Percentiles rank a stretch among this genome's conserved stretches.
Evolutionary conservation across 2,329 filamentous ascomycete genomes (phyloP).

Genomic region (Ophiostoma himal-ulmi): DNA sequence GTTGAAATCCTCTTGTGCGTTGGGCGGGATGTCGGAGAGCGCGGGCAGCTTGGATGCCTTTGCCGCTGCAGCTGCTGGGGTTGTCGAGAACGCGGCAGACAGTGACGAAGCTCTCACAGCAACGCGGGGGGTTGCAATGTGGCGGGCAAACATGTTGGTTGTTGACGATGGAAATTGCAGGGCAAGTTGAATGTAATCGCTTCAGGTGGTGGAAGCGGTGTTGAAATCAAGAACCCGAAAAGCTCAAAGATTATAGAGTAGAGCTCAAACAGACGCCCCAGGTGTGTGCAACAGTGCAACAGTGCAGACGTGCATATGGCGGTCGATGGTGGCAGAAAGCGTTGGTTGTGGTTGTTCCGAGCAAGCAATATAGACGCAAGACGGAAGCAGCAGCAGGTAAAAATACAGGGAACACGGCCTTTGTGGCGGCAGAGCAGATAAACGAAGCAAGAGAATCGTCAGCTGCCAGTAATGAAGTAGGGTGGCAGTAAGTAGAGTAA

Average conservation of each 20-base stretch:
- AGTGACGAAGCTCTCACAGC: neutral
- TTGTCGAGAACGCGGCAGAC: neutral
- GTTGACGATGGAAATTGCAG: neutral
- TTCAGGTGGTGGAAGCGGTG: neutral
- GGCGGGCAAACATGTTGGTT: neutral
- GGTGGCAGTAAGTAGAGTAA: neutral
- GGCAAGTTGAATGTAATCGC: neutral
- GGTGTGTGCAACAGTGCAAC: neutral
- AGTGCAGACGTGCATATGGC: neutral
- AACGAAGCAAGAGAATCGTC: neutral
- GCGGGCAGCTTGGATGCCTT: slow-evolving; percentile 51
- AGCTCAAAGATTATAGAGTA: no score
- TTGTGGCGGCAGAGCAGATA: neutral
- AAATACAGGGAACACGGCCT: neutral
- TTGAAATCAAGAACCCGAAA: neutral
- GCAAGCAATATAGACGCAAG: neutral
- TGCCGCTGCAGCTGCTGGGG: neutral
- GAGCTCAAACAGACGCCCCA: neutral
- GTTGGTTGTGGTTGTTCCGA: neutral
- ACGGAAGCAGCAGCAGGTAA: neutral
- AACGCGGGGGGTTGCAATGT: neutral
- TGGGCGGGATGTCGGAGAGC: slow-evolving; percentile 73
- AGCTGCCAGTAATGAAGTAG: neutral
- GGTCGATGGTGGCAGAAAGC: slow-evolving; percentile 4
- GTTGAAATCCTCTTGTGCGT: slow-evolving; percentile 70